These are phyloP conservation scores for Myriosclerotinia duriaeana DNA, from an alignment of 2,329 filamentous ascomycete genomes.

Conservation along the genomic window DNA sequence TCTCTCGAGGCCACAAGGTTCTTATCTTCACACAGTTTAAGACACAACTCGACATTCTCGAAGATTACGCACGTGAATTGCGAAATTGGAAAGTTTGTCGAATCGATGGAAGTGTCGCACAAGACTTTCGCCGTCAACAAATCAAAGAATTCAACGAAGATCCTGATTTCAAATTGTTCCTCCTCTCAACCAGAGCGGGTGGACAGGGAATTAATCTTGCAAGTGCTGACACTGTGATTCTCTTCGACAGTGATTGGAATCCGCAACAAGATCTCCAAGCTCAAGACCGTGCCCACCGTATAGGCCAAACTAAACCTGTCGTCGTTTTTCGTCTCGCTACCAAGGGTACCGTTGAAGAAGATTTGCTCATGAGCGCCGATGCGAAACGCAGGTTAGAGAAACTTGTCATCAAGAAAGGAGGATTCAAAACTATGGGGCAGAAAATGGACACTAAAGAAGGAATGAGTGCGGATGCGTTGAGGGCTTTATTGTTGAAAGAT, in stretches of 20 bases:
- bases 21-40: slow-evolving; percentile 97
- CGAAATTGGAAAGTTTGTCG: slow-evolving; percentile 80
- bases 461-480: slow-evolving; percentile 61
- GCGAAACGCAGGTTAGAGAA: slow-evolving; percentile 91
- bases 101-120: slow-evolving; percentile 84
- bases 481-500: slow-evolving; percentile 65
- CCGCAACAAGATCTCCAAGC: slow-evolving; percentile 96
- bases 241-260: slow-evolving; percentile 92
- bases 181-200: slow-evolving; percentile 86
- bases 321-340: slow-evolving; percentile 93
- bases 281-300: slow-evolving; percentile 91
- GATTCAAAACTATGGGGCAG: slow-evolving; percentile 69
- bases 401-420: slow-evolving; percentile 90
- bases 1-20: slow-evolving; percentile 78
- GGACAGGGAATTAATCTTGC: slow-evolving; percentile 95
- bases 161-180: slow-evolving; percentile 69
- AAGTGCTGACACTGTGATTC: slow-evolving; percentile 84
- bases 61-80: slow-evolving; percentile 79
- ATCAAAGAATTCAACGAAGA: slow-evolving; percentile 73
- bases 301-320: slow-evolving; percentile 88
- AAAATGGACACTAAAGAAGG: slow-evolving; percentile 53
- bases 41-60: slow-evolving; percentile 85
- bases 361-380: slow-evolving; percentile 80
- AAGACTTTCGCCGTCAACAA: slow-evolving; percentile 66
- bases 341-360: slow-evolving; percentile 88